A percentile compares a stretch with the other conserved stretches of the same genome.
These are phyloP conservation scores for Rhododendron vialii DNA, from an alignment of 148 eudicot species.

Conservation along the genomic window DNA sequence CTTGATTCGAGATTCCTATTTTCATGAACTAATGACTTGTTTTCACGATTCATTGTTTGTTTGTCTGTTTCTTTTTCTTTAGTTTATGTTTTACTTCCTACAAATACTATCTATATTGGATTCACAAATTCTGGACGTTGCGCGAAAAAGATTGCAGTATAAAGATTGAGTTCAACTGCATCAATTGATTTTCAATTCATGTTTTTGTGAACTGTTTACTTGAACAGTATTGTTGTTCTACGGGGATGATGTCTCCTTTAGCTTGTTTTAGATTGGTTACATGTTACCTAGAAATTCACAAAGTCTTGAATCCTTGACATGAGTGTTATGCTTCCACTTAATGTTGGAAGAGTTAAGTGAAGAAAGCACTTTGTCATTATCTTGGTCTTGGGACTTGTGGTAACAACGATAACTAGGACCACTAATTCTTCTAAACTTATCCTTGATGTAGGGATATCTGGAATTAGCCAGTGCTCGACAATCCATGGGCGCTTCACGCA, in stretches of 20 bases:
- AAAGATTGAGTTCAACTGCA: background rate
- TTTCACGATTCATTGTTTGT: background rate
- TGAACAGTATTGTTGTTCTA: background rate
- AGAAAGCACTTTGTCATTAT: background rate
- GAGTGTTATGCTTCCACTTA: background rate
- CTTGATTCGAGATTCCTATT: background rate
- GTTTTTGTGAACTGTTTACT: background rate
- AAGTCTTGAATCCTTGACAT: background rate
- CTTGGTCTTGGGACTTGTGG: background rate
- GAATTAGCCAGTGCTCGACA: constrained; percentile 81
- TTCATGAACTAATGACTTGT: background rate
- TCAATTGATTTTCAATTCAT: background rate
- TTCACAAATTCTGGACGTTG: background rate
- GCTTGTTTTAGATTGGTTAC: background rate
- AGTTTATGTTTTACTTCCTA: background rate
- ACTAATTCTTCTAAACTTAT: background rate
- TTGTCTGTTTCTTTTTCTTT: background rate
- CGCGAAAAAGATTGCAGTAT: background rate
- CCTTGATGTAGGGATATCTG: constrained; percentile 58
- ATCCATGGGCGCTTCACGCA: constrained; percentile 83
- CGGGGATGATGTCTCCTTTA: background rate
- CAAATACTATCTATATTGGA: background rate
- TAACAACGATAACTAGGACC: background rate
- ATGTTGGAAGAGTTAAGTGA: background rate
- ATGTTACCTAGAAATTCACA: background rate